phyloP scores from a whole-genome alignment of 2,329 filamentous ascomycete species.

The Microdochium bolleyi region DNA sequence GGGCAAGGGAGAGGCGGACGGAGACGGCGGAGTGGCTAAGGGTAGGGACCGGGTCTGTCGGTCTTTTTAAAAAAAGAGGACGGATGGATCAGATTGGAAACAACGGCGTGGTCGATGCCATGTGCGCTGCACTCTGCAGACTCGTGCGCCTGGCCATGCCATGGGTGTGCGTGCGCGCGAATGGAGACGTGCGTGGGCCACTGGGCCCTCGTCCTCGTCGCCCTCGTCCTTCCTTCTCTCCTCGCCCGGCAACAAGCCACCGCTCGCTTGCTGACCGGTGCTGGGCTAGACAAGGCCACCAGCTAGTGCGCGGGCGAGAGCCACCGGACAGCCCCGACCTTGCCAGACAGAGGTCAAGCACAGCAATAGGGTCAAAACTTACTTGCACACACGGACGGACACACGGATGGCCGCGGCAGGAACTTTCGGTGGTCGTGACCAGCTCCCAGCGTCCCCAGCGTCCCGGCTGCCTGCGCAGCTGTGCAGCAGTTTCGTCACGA shows the following conservation, averaged over 20 bases:
- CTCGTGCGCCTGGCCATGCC: neutral
- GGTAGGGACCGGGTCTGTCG: neutral
- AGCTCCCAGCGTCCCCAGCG: too few species aligned
- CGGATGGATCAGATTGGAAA: neutral
- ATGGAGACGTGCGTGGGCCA: neutral
- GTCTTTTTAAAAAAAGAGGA: neutral
- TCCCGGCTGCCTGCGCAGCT: too few species aligned
- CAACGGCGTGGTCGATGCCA: constrained; percentile 1
- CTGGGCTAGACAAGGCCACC: neutral
- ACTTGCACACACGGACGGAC: too few species aligned
- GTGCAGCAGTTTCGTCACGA: too few species aligned
- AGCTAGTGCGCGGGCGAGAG: neutral
- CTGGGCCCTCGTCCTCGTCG: neutral
- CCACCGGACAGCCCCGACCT: neutral
- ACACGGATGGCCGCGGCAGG: too few species aligned
- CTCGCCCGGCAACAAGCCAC: neutral
- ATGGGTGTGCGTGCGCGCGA: neutral
- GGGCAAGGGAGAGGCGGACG: neutral
- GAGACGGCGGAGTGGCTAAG: neutral
- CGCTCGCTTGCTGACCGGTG: neutral
- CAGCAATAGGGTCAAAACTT: too few species aligned
- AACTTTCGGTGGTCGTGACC: too few species aligned
- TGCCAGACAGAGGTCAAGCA: neutral
- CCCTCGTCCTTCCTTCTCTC: neutral
- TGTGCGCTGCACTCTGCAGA: neutral